Percentiles rank a stretch among this genome's conserved stretches.
phyloP scores from a whole-genome alignment of 1,139 yeast species.

The Protomyces inouyei region DNA sequence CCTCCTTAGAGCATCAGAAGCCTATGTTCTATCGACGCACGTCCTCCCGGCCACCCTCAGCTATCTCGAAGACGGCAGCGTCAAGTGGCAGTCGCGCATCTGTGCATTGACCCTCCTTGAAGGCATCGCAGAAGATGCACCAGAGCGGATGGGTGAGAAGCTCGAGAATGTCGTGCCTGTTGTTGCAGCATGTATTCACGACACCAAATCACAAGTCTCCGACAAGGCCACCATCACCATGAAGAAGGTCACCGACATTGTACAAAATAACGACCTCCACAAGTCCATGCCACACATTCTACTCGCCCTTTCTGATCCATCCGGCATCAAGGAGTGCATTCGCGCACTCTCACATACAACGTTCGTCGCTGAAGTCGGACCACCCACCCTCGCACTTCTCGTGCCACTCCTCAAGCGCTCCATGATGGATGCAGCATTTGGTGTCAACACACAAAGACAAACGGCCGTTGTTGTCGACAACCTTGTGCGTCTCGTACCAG shows the following conservation, averaged over 20 bases:
- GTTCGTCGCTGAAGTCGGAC: constrained; percentile 97
- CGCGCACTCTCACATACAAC: constrained; percentile 88
- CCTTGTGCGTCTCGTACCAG: constrained; percentile 89
- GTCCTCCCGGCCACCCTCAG: constrained; percentile 57
- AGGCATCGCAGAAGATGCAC: constrained; percentile 69
- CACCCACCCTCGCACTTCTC: constrained; percentile 81
- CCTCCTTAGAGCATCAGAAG: constrained; percentile 44
- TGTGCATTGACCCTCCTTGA: constrained; percentile 73
- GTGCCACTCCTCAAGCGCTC: constrained; percentile 93
- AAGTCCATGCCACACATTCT: constrained; percentile 82
- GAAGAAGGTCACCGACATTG: constrained; percentile 65
- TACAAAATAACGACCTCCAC: constrained; percentile 87
- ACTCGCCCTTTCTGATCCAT: constrained; percentile 84
- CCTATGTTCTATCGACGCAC: constrained; percentile 69
- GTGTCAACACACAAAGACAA: constrained; percentile 71
- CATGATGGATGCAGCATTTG: constrained; percentile 84
- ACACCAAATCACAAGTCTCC: constrained; percentile 93
- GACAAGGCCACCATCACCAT: constrained; percentile 72
- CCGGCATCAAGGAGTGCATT: constrained; percentile 81
- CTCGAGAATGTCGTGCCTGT: constrained; percentile 78
- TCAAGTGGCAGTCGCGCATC: constrained; percentile 89
- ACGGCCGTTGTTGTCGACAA: constrained; percentile 95
- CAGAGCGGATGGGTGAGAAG: constrained; percentile 78
- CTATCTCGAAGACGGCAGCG: constrained; percentile 65
- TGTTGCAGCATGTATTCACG: constrained; percentile 83